Evolutionary conservation across 2,329 filamentous ascomycete species (phyloP).

Genomic region (Teratosphaeria destructans): DNA sequence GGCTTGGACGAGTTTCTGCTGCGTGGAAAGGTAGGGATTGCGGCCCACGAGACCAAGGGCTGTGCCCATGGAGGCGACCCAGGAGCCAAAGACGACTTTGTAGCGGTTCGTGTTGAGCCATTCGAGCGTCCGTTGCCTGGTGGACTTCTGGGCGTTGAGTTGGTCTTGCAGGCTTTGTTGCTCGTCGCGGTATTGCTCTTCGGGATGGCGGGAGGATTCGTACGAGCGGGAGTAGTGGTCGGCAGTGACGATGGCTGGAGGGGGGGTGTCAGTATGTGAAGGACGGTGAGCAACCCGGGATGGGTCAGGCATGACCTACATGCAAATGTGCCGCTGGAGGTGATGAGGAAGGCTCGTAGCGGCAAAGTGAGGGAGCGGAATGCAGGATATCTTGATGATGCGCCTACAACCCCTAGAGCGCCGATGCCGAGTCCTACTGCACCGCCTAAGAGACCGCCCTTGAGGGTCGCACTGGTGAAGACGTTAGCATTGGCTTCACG

Average conservation of each 20-base stretch:
- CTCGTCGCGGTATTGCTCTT: slow-evolving; percentile 55
- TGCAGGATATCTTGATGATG: slow-evolving; percentile 60
- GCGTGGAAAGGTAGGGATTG: slow-evolving; percentile 60
- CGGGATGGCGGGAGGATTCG: slow-evolving; percentile 60
- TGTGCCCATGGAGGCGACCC: slow-evolving; percentile 69
- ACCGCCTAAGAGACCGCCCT: slow-evolving; percentile 68
- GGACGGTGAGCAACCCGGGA: background rate
- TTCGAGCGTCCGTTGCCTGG: slow-evolving; percentile 51
- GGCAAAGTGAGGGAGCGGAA: slow-evolving; percentile 77
- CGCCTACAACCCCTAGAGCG: slow-evolving; percentile 54
- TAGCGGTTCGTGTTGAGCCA: slow-evolving; percentile 79
- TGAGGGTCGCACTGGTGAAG: slow-evolving; percentile 47
- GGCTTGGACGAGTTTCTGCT: slow-evolving; percentile 87
- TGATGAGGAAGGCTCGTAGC: slow-evolving; percentile 82
- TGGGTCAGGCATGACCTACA: slow-evolving; percentile 33
- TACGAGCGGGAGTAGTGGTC: slow-evolving; percentile 63
- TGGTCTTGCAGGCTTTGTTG: slow-evolving; percentile 47
- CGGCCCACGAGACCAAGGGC: slow-evolving; percentile 67
- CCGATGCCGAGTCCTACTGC: slow-evolving; percentile 57
- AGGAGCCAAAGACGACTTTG: slow-evolving; percentile 70
- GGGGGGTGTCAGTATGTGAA: background rate
- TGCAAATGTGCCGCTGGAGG: slow-evolving; percentile 70
- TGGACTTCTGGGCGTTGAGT: slow-evolving; percentile 45
- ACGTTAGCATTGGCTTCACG: slow-evolving; percentile 5
- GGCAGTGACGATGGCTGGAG: slow-evolving; percentile 62